Conservation (phyloP, 305 asterid species). For the Solanum hybrid region DNA sequence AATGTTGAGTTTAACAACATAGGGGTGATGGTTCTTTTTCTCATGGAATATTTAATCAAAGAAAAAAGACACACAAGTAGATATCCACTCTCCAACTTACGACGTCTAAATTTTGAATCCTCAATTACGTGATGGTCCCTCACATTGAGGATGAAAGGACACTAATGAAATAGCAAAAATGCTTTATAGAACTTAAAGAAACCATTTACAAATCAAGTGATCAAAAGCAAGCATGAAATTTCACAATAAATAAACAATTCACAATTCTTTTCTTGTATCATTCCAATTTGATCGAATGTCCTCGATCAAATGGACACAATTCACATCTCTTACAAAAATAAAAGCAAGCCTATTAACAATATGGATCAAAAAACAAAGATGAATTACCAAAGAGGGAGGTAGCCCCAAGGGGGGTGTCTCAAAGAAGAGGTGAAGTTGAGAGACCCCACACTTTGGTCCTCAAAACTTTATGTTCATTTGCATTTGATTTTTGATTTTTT, state of each 20-base stretch:
- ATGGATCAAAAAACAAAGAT: not conserved
- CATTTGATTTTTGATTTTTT: not conserved
- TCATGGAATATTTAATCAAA: not conserved
- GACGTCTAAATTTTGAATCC: not conserved
- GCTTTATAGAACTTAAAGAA: not conserved
- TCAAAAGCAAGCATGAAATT: not conserved
- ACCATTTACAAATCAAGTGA: not conserved
- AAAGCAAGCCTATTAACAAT: not conserved
- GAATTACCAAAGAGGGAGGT: slow-evolving; percentile 2
- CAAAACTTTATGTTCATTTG: not conserved
- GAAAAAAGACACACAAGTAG: not conserved
- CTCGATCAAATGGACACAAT: not conserved
- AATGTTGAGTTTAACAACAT: not conserved
- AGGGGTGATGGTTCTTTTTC: not conserved
- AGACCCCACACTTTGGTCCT: slow-evolving; percentile 5
- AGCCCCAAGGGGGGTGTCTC: not conserved
- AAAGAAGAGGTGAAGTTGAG: not conserved
- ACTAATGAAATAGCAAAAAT: not conserved
- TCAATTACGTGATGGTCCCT: not conserved
- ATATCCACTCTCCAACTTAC: not conserved
- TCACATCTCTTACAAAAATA: not conserved
- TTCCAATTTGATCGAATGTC: not conserved
- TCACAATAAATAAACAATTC: not conserved
- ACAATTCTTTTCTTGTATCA: not conserved
- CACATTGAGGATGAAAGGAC: not conserved